These are phyloP conservation scores for Thraustotheca clavata DNA, from an alignment of 352 stramenopile genomes.

Conservation along the genomic window DNA sequence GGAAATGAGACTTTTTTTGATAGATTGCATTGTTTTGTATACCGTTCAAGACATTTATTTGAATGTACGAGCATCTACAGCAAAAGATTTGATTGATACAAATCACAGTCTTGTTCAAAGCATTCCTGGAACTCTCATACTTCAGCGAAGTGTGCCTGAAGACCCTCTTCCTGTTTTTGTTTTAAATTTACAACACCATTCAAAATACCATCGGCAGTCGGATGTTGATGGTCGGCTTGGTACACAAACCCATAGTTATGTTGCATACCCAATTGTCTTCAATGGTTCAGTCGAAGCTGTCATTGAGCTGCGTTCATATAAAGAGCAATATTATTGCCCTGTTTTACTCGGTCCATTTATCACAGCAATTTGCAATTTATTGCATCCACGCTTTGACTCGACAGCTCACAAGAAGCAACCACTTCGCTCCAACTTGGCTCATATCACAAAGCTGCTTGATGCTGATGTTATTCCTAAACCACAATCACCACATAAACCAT, in stretches of 20 bases:
- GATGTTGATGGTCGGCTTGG: slow-evolving; percentile 7
- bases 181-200: background rate
- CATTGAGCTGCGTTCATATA: background rate
- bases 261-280: slow-evolving; percentile 8
- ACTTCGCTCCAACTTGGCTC: background rate
- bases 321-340: background rate
- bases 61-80: background rate
- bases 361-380: background rate
- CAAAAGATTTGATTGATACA: background rate
- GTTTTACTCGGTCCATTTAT: background rate
- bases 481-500: background rate
- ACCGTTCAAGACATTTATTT: background rate
- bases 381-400: background rate
- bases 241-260: background rate
- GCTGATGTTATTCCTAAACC: background rate
- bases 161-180: background rate
- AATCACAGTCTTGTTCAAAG: background rate
- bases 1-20: background rate
- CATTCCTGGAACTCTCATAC: background rate
- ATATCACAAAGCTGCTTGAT: background rate
- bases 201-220: background rate
- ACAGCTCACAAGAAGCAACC: background rate
- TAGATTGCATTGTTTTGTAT: slow-evolving; percentile 11
- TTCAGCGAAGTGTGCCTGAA: background rate
- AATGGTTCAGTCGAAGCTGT: background rate